Percentiles rank a stretch among this genome's conserved stretches.
Conservation (phyloP, 352 stramenopile species). For the Phytophthora pistaciae region DNA sequence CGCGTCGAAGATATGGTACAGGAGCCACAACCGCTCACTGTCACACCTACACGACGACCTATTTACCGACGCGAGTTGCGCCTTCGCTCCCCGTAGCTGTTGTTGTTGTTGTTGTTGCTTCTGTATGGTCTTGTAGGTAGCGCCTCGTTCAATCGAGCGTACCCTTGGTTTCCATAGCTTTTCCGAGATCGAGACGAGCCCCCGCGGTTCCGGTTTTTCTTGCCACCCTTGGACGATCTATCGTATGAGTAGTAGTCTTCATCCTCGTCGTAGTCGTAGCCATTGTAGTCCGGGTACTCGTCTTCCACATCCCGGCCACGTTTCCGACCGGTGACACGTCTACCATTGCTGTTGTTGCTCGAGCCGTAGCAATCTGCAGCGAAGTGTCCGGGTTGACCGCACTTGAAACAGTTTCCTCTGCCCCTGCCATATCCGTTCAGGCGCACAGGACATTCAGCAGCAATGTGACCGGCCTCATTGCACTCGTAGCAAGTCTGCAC, state of each 20-base stretch:
- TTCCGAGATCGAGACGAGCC: constrained; percentile 33
- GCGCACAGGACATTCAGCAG: constrained; percentile 65
- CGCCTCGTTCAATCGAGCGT: constrained; percentile 42
- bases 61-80: constrained; percentile 35
- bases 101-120: constrained; percentile 29
- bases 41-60: constrained; percentile 6
- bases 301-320: constrained; percentile 54
- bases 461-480: constrained; percentile 74
- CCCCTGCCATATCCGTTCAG: constrained; percentile 47
- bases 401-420: constrained; percentile 65
- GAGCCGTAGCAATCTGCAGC: constrained; percentile 52
- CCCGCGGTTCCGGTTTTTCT: constrained; percentile 24
- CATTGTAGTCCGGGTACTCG: constrained; percentile 55
- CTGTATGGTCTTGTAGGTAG: constrained; percentile 42
- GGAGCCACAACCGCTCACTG: neutral
- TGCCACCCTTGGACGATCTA: constrained; percentile 33
- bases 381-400: constrained; percentile 55
- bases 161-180: constrained; percentile 31
- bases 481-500: constrained; percentile 83
- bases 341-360: constrained; percentile 25
- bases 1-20: constrained; percentile 5
- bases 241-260: constrained; percentile 50
- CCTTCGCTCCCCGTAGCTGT: constrained; percentile 36
- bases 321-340: constrained; percentile 51
- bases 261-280: constrained; percentile 46